Base-by-base conservation (phyloP, 768 basidiomycete species). In the Tricholoma flavovirens region DNA sequence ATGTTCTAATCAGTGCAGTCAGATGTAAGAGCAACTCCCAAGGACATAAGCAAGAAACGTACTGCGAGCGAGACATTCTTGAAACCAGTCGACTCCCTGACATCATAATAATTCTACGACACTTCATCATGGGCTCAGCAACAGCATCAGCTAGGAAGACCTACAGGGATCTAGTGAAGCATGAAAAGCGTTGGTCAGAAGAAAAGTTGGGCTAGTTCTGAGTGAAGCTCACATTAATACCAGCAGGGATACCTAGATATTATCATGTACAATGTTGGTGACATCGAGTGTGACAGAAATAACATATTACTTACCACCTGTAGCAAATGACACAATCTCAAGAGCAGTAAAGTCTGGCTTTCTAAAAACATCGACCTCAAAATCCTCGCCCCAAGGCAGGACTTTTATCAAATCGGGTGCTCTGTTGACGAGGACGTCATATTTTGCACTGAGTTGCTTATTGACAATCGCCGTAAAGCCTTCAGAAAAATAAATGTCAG, bases 341-440 rank as follows among this genome's bases (percentile, higher is more conserved):
- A 94, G 75, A 2, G 91, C 89, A 1, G 87, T 90, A 66, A 93
- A 94, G 64, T 93, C 93, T 3, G 92, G 92, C 65, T 90, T 91
- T 54, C 83, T 79, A 77, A 94, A 94, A 3, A 81, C 69, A 46
- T 86, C 83, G n/a, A 84, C 83, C 58, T 82, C 83, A 54, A 81
- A 84, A 54, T 80, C 76, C 56, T 75, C 64, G 0, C 90, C 91
- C 91, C 91, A 94, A 0, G 91, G 91, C 30, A 93, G 73, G n/a
- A 69, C 82, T 66, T 91, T 83, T 72, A 94, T 87, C 22, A 92
- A 75, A 53, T 85, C 79, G 1, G 90, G 84, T n/a, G 91, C 93
- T 29, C 78, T 69, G 52, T 86, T 75, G 21, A 94, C 91, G 21
- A 94, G 77, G 14, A 66, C 77, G 59, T 89, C 87, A 62, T 92